Conservation (phyloP, 768 basidiomycete genomes). For the Trametopsis cervina region DNA sequence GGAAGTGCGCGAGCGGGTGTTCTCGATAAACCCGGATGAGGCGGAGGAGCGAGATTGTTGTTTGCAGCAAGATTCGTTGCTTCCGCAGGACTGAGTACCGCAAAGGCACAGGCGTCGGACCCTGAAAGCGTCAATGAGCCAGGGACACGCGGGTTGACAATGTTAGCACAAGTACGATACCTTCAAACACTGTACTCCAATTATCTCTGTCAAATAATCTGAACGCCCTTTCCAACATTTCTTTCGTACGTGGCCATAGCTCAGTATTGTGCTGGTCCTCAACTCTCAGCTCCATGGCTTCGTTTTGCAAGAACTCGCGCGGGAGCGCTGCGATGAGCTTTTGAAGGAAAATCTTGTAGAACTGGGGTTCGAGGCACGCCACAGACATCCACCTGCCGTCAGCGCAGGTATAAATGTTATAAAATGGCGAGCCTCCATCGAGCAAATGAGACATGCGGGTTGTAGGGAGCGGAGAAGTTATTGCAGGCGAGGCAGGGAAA, state of each 20-base stretch:
- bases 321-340: conserved; percentile 46
- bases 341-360: conserved; percentile 57
- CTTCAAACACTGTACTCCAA: conserved; percentile 64
- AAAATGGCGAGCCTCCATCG: conserved; percentile 77
- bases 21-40: conserved; percentile 18
- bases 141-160: neutral
- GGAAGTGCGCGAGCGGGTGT: conserved; percentile 14
- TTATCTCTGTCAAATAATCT: conserved; percentile 50
- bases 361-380: conserved; percentile 68
- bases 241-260: conserved; percentile 50
- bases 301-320: conserved; percentile 33
- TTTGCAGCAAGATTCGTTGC: conserved; percentile 37
- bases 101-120: conserved; percentile 66
- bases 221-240: conserved; percentile 64
- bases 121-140: conserved; percentile 30
- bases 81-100: conserved; percentile 60
- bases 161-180: conserved; percentile 39
- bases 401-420: conserved; percentile 64
- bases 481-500: conserved; percentile 2
- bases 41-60: conserved; percentile 5
- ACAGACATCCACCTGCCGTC: conserved; percentile 74
- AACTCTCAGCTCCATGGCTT: conserved; percentile 38
- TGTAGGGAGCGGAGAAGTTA: conserved; percentile 12
- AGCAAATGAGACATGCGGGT: conserved; percentile 39
- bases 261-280: conserved; percentile 37